Evolutionary conservation across 495 filamentous ascomycete species (phyloP), one percentile per base, ranked within the genome.

Genomic region (Aspergillus indologenus): DNA sequence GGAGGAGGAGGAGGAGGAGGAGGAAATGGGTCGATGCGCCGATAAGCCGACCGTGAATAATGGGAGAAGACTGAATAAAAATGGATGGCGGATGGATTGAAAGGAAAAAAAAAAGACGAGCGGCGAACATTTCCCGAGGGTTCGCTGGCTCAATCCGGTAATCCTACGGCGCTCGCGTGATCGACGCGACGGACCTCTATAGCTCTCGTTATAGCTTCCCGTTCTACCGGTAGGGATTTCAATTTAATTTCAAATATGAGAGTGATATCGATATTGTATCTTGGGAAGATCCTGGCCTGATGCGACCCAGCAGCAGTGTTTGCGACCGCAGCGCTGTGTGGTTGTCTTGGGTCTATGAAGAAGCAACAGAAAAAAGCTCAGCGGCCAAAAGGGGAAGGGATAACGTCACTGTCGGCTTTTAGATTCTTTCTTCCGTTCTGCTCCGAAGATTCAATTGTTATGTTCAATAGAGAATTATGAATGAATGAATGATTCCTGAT

Each of bases 91-190:
- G 53, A 15, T 23, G 48, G 40, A 18, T 26, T 29, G 29, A 21
- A 51, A 43, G 40, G 43, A 46, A 52, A 60, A 62, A 56, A 58
- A 63, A 59, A 54, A 53, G 44, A 44, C 26, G 24, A 19, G 53
- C 50, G 49, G 58, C 29, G 54, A 58, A 49, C 34, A 40, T 11
- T 40, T 60, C 63, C 65, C 65, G 65, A 68, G 65, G 58, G 45
- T 58, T 50, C 56, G 48, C 55, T 24, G 45, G 20, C 26, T 23
- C 48, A 14, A 48, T 45, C 49, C 44, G 43, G 54, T 48, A 22
- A 45, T 34, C 24, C 7, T 48, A 44, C 23, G 51, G 47, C 14
- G 46, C 64, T 64, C 61, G 64, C 61, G 64, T 67, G 61, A 63
- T 67, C 61, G 53, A 62, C 61, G 64, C 61, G 61, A 60, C 52